phyloP scores from a whole-genome alignment of 192 early-diverging fungal genomes.

The Gigaspora rosea region DNA sequence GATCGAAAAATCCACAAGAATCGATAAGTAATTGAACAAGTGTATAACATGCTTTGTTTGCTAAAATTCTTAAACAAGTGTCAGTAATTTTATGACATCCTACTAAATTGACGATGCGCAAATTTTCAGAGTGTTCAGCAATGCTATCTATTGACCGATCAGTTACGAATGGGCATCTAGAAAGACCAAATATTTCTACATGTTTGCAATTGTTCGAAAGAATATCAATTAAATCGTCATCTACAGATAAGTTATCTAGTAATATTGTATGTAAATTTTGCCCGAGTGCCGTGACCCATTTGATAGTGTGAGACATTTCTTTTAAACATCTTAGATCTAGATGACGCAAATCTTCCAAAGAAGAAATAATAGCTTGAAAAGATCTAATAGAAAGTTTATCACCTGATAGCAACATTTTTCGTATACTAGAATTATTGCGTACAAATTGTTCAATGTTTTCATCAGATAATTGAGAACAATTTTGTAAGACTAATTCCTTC shows the following conservation, averaged over 20 bases:
- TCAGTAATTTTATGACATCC: slow-evolving; percentile 5
- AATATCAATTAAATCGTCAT: slow-evolving; percentile 5
- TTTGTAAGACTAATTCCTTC: slow-evolving; percentile 8
- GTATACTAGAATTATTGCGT: slow-evolving; percentile 5
- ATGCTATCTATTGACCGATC: not conserved
- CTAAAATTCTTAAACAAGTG: not conserved
- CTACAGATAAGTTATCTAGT: not conserved
- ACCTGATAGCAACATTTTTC: not conserved
- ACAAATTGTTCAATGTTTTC: slow-evolving; percentile 5
- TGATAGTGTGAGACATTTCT: not conserved
- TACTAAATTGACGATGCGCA: not conserved
- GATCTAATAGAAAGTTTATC: slow-evolving; percentile 12
- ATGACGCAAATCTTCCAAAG: not conserved
- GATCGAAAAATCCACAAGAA: slow-evolving; percentile 10
- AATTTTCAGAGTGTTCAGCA: not conserved
- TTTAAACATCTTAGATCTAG: slow-evolving; percentile 8
- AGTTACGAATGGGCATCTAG: not conserved
- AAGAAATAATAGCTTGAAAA: slow-evolving; percentile 4
- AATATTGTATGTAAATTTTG: not conserved
- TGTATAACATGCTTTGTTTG: not conserved
- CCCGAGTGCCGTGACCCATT: not conserved
- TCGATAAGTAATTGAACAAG: slow-evolving; percentile 12
- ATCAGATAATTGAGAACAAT: slow-evolving; percentile 15
- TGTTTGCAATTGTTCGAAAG: not conserved
- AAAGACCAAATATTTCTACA: slow-evolving; percentile 26